Evolutionary conservation across 2,329 filamentous ascomycete species (phyloP), one percentile per base, ranked within the genome.

Genomic region (Colletotrichum filicis): DNA sequence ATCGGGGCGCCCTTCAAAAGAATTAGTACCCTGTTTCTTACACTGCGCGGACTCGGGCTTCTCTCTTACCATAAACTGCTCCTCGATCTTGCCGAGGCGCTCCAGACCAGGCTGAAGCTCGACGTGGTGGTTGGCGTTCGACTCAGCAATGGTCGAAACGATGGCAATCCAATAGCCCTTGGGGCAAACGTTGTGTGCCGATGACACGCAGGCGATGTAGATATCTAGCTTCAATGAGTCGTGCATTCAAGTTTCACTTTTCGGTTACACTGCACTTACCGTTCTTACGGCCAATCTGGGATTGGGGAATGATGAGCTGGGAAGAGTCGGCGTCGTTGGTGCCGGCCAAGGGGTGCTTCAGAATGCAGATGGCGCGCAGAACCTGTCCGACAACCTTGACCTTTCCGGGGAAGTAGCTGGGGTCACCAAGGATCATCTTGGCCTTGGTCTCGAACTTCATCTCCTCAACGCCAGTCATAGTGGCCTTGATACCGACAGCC

Each of bases 101-200:
- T 98, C 95, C 77, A 98, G 92, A 80, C 96, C 97, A 35, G 95
- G 92, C 85, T 97, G 92, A 56, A 99, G 92, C 87, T 99, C 97
- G 71, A 98, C 88, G 85, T 99, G 97, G 85, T 98, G 95, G 89
- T 99, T 98, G 76, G 94, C 92, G 74, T 92, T 87, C 57, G 92
- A 92, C 88, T 99, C 97, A 76, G 97, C 95, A 80, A 99, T 98
- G 73, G 97, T 99, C 60, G 95, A 98, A 76, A 99, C 96, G 74
- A 98, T 99, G 79, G 97, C 97, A 78, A 99, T 95, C 88, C 97
- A 99, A 91, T 98, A 98, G 74, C 96, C 96, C 90, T 98, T 97
- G 79, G 97, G 97, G 87, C 96, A 98, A 78, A 99, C 97, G 79
- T 97, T 98, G 88, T 99, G 97, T 49, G 95, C 94, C 52, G 94